Conservation (phyloP, 2,329 filamentous ascomycete genomes). For the Colletotrichum viniferum region DNA sequence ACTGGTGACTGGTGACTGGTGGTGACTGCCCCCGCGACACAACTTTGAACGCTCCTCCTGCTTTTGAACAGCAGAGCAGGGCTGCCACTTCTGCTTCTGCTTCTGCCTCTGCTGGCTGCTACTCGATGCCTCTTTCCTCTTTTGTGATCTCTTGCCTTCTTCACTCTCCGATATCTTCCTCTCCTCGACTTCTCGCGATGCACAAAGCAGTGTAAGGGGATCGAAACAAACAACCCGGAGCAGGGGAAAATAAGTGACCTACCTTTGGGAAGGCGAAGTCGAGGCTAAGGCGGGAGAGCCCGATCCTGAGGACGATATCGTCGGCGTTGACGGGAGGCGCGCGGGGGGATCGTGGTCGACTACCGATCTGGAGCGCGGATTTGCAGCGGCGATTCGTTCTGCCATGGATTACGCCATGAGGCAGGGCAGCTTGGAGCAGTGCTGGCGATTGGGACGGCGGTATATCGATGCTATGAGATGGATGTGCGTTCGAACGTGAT, state of each 20-base stretch:
- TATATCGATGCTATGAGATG: slow-evolving; percentile 3
- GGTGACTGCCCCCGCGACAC: neutral
- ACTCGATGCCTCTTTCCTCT: neutral
- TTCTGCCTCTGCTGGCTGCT: neutral
- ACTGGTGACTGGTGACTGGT: neutral
- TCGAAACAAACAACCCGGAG: neutral
- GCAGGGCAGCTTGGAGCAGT: slow-evolving; percentile 35
- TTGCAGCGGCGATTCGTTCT: slow-evolving; percentile 61
- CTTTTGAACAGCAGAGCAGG: neutral
- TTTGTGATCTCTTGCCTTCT: neutral
- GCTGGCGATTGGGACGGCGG: neutral
- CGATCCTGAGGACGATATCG: slow-evolving; percentile 17
- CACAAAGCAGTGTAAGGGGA: neutral
- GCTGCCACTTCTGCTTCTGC: neutral
- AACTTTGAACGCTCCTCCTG: neutral
- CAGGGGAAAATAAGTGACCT: neutral
- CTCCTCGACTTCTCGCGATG: neutral
- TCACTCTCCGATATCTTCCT: neutral
- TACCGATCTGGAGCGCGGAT: slow-evolving; percentile 55
- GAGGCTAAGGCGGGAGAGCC: slow-evolving; percentile 15
- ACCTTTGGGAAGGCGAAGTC: slow-evolving; percentile 23
- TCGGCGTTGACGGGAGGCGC: slow-evolving; percentile 51
- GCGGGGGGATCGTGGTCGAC: slow-evolving; percentile 57
- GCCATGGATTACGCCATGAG: slow-evolving; percentile 73
- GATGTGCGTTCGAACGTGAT: neutral